Percentiles rank a stretch among this genome's conserved stretches.
Conservation (phyloP, 331 rosid species). For the Arachis monticola region DNA sequence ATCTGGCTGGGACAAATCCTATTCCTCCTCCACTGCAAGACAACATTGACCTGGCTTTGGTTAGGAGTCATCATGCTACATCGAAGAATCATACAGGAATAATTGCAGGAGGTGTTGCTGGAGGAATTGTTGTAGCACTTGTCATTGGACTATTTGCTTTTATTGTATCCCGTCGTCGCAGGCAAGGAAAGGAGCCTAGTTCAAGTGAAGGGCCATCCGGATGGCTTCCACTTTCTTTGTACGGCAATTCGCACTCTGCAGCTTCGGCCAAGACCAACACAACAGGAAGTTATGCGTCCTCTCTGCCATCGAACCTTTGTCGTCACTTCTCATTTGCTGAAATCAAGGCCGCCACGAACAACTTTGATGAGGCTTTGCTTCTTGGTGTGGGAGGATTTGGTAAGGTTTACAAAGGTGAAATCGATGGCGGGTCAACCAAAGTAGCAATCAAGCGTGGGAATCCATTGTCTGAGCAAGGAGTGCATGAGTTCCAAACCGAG, state of each 20-base stretch:
- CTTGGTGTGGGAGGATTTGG: conserved; percentile 99
- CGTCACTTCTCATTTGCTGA: conserved; percentile 99
- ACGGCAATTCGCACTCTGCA: conserved; percentile 91
- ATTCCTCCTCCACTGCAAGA: conserved; percentile 63
- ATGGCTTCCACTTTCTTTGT: conserved; percentile 96
- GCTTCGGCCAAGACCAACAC: conserved; percentile 95
- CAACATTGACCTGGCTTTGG: conserved; percentile 55
- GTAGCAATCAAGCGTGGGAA: conserved; percentile 98
- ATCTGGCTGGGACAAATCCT: conserved; percentile 87
- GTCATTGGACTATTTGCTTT: conserved; percentile 61
- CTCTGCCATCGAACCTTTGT: conserved; percentile 93
- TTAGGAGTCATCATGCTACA: conserved; percentile 54
- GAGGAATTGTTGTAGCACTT: conserved; percentile 65
- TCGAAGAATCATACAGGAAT: conserved; percentile 58
- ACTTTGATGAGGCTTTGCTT: conserved; percentile 83
- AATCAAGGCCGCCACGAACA: conserved; percentile 85
- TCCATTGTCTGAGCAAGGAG: conserved; percentile 97
- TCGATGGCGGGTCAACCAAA: conserved; percentile 75
- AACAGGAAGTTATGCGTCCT: conserved; percentile 88
- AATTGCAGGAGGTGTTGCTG: conserved; percentile 70
- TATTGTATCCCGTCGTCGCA: conserved; percentile 49
- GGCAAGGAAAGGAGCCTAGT: conserved; percentile 68
- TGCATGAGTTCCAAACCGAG: conserved; percentile 96
- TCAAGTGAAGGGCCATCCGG: conserved; percentile 96
- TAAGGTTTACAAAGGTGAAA: conserved; percentile 91